Conservation (phyloP, 192 early-diverging fungal genomes). For the Cladochytrium replicatum region DNA sequence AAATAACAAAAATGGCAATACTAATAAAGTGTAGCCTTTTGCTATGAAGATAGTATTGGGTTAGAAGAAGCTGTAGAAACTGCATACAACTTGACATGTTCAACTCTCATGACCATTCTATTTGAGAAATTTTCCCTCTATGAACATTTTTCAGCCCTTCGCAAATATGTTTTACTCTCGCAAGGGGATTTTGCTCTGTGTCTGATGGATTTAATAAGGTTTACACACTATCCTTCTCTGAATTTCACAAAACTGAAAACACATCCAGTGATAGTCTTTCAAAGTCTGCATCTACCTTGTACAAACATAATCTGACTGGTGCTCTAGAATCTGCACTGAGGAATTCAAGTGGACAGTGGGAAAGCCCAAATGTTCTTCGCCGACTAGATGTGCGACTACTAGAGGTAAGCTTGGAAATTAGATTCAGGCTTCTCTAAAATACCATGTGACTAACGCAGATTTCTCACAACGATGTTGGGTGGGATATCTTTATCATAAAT, state of each 20-base stretch:
- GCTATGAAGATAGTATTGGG: slow-evolving; percentile 28
- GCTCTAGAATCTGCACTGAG: slow-evolving; percentile 74
- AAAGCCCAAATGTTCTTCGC: slow-evolving; percentile 62
- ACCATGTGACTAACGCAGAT: slow-evolving; percentile 15
- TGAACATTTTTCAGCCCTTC: slow-evolving; percentile 77
- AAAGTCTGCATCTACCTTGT: slow-evolving; percentile 62
- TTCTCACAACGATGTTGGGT: slow-evolving; percentile 60
- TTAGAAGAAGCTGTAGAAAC: slow-evolving; percentile 66
- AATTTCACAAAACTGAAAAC: slow-evolving; percentile 2
- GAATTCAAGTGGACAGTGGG: slow-evolving; percentile 81
- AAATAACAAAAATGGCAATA: slow-evolving; percentile 10
- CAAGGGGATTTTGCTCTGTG: slow-evolving; percentile 92
- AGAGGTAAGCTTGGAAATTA: slow-evolving; percentile 33
- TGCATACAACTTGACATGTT: slow-evolving; percentile 60
- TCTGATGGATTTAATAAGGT: slow-evolving; percentile 50
- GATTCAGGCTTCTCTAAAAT: not conserved
- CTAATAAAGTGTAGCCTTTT: not conserved
- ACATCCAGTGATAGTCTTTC: slow-evolving; percentile 23
- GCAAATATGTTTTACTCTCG: slow-evolving; percentile 80
- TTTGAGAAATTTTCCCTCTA: slow-evolving; percentile 68
- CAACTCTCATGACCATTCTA: slow-evolving; percentile 70
- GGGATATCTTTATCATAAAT: slow-evolving; percentile 88
- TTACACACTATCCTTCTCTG: not conserved
- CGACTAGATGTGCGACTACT: slow-evolving; percentile 70
- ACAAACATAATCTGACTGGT: slow-evolving; percentile 84